These are phyloP conservation scores for Filobasidium wieringae DNA, from an alignment of 768 basidiomycete species.

Conservation along the genomic window DNA sequence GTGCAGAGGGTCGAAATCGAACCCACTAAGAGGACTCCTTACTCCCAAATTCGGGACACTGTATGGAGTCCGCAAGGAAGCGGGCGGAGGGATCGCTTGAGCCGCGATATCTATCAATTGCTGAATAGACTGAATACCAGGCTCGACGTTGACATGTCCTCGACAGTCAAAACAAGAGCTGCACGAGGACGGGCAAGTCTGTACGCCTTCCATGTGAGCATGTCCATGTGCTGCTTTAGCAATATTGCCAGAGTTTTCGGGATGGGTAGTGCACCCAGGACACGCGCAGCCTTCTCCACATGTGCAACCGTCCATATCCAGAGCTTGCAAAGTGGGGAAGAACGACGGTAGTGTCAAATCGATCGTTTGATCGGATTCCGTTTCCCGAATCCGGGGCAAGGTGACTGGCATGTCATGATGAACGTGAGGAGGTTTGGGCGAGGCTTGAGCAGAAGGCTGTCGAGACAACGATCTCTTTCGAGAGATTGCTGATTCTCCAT, in stretches of 20 bases:
- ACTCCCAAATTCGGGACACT: neutral
- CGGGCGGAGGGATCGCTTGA: slow-evolving; percentile 6
- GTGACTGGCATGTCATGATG: neutral
- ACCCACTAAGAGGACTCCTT: neutral
- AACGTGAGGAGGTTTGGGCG: neutral
- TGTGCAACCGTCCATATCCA: slow-evolving; percentile 33
- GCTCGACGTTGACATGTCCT: neutral
- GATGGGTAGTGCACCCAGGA: slow-evolving; percentile 35
- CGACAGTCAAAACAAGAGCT: slow-evolving; percentile 15
- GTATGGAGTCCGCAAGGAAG: neutral
- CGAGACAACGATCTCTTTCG: slow-evolving; percentile 23
- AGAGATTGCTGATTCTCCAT: slow-evolving; percentile 19
- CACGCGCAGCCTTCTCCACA: slow-evolving; percentile 38
- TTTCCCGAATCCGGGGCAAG: neutral
- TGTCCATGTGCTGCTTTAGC: neutral
- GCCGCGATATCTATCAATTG: slow-evolving; percentile 9
- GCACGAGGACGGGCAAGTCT: slow-evolving; percentile 14
- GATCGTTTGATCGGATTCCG: neutral
- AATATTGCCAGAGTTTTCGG: neutral
- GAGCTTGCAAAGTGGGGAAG: slow-evolving; percentile 27
- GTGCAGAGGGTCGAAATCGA: slow-evolving; percentile 22
- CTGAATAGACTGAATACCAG: slow-evolving; percentile 9
- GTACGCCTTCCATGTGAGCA: neutral
- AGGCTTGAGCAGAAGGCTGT: neutral
- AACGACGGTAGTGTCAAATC: slow-evolving; percentile 13